Percentiles rank a stretch among this genome's conserved stretches.
phyloP scores from a whole-genome alignment of 345 rosid species.

The Atalantia buxifolia region DNA sequence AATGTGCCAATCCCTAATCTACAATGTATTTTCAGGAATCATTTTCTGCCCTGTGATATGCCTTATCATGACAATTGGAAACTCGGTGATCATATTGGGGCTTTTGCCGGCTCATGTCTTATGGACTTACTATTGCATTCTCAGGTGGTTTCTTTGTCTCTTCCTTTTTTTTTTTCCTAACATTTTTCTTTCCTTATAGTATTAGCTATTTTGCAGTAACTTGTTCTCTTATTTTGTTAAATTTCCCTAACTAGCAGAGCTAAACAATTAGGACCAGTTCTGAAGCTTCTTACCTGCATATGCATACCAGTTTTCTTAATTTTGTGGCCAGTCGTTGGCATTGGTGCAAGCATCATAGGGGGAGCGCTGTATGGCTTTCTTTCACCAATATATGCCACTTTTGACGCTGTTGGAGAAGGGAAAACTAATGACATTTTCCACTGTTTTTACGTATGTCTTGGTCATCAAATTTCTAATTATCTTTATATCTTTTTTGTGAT shows the following conservation, averaged over 20 bases:
- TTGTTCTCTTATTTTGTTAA: constrained; percentile 17
- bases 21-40: constrained; percentile 46
- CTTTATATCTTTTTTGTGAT: neutral
- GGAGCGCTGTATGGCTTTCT: constrained; percentile 75
- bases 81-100: constrained; percentile 62
- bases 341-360: constrained; percentile 62
- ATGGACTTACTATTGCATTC: constrained; percentile 68
- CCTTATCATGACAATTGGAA: constrained; percentile 66
- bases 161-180: neutral
- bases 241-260: constrained; percentile 52
- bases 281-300: constrained; percentile 74
- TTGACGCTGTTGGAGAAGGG: constrained; percentile 91
- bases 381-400: constrained; percentile 89
- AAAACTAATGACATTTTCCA: constrained; percentile 55
- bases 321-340: constrained; percentile 56
- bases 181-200: neutral
- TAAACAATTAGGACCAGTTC: constrained; percentile 62
- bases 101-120: constrained; percentile 58
- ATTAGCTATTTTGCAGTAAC: constrained; percentile 3
- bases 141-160: constrained; percentile 49
- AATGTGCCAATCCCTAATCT: neutral
- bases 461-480: neutral
- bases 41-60: constrained; percentile 67
- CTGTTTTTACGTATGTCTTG: constrained; percentile 70
- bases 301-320: constrained; percentile 52